These are phyloP conservation scores for Cucurbita argyrosperma DNA, from an alignment of 306 rosid genomes.

Conservation along the genomic window DNA sequence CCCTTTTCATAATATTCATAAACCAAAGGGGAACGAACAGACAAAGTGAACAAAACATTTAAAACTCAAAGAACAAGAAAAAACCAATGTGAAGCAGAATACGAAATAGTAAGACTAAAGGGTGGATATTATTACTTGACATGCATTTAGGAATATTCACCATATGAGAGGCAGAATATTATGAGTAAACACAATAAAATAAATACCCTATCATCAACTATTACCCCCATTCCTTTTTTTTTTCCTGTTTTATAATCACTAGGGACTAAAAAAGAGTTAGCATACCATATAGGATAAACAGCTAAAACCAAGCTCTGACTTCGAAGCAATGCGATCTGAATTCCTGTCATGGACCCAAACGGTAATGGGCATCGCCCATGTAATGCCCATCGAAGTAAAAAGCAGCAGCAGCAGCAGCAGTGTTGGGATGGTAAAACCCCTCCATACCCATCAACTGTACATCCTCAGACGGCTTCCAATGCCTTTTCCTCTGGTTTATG, in stretches of 20 bases:
- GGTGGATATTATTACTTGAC: not conserved
- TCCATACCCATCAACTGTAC: slow-evolving; percentile 98
- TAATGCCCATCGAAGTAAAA: slow-evolving; percentile 72
- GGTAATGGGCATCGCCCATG: slow-evolving; percentile 59
- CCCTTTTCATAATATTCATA: too few relatives aligned
- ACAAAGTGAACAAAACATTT: too few relatives aligned
- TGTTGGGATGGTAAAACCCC: slow-evolving; percentile 57
- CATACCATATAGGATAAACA: not conserved
- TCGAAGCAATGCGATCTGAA: not conserved
- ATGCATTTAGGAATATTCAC: not conserved
- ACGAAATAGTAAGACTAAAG: not conserved
- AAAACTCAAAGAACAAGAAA: not conserved
- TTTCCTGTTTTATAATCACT: not conserved
- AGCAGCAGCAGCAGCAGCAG: slow-evolving; percentile 28
- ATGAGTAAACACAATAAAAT: not conserved
- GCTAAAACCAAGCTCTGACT: not conserved
- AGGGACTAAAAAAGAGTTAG: not conserved
- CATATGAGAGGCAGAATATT: not conserved
- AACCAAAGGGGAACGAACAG: too few relatives aligned
- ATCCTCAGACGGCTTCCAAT: slow-evolving; percentile 98
- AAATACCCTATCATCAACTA: not conserved
- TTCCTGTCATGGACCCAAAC: slow-evolving; percentile 55
- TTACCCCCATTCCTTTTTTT: not conserved
- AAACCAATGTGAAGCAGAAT: not conserved
- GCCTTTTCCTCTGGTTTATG: slow-evolving; percentile 94